Evolutionary conservation across 2,329 filamentous ascomycete species (phyloP), one percentile per base, ranked within the genome.

Genomic region (Cordyceps cateniannulata): DNA sequence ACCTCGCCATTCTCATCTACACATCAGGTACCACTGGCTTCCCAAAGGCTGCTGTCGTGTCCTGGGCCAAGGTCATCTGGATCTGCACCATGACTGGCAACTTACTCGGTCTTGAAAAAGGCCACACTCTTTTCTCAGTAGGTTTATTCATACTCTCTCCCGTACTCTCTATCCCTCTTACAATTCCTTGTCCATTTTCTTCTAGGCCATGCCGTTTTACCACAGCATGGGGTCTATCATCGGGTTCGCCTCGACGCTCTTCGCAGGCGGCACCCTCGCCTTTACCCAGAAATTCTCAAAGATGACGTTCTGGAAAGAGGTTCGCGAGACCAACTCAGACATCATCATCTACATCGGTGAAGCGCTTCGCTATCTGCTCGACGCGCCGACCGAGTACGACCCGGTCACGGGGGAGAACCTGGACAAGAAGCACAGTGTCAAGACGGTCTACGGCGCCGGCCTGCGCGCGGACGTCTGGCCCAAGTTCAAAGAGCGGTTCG

Each of bases 301-400:
- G 2, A 82, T 82, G 62, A 85, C 79, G 1, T 95, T 93, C 74
- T 95, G 90, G 88, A 77, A 83, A 22, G 89, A 93, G 59, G 87
- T 88, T 14, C 83, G 88, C 18, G 81, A 82, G 47, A 83, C 82
- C 50, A 77, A 87, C 7, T 87, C 91, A n/a, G 93, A 89, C 1
- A 80, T 86, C 3, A 87, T 96, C 62, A 90, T 95, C 70, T 96
- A 96, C 69, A 91, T 96, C 12, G 91, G 91, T 55, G 91, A 96
- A 72, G 93, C 90, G 0, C 87, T 91, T 64, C 86, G 91, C 7
- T 96, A 96, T 71, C 81, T 96, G 4, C 80, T 96, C 9, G 81
- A 88, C 0, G 84, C 85, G 0, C 83, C 88, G 1, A 78, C 84
- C 0, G 80, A 87, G 59, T 71, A 79, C 27, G 86, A 91, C 65